Percentiles rank a stretch among this genome's conserved stretches.
Conservation (phyloP, 768 basidiomycete species). For the Mycena rebaudengoi region DNA sequence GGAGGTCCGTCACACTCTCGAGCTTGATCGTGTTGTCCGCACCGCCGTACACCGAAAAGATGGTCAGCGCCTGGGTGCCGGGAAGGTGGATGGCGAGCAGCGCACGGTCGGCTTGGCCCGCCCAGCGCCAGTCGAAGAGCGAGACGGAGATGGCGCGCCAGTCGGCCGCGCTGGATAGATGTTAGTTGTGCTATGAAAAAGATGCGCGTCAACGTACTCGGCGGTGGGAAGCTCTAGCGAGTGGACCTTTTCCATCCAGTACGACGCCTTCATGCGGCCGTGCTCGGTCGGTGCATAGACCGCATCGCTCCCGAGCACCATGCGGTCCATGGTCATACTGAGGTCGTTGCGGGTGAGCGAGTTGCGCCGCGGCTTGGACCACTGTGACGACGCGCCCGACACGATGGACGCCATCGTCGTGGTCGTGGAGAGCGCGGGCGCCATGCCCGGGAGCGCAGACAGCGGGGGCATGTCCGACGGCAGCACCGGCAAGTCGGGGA, state of each 20-base stretch:
- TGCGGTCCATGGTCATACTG: conserved; percentile 70
- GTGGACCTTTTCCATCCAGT: conserved; percentile 74
- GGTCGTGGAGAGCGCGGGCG: conserved; percentile 60
- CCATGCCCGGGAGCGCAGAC: conserved; percentile 59
- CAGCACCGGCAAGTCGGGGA: conserved; percentile 49
- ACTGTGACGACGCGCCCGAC: conserved; percentile 42
- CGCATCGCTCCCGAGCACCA: conserved; percentile 66
- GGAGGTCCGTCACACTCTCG: conserved; percentile 41
- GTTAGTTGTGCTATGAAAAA: conserved; percentile 14
- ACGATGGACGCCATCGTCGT: conserved; percentile 61
- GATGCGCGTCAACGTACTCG: conserved; percentile 54
- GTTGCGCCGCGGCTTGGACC: conserved; percentile 48
- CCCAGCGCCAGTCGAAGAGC: conserved; percentile 72
- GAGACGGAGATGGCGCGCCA: conserved; percentile 63
- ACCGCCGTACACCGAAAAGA: conserved; percentile 58
- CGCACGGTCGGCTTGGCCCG: conserved; percentile 59
- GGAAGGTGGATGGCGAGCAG: conserved; percentile 67
- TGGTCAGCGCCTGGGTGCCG: conserved; percentile 48
- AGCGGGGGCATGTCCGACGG: conserved; percentile 54
- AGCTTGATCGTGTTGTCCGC: conserved; percentile 53
- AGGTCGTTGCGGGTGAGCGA: conserved; percentile 63
- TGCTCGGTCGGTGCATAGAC: conserved; percentile 56
- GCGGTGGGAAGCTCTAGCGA: conserved; percentile 53
- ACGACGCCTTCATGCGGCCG: conserved; percentile 73
- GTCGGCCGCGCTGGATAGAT: conserved; percentile 41